phyloP scores from a whole-genome alignment of 129 eudicot species.

The Kitagawia praeruptora region DNA sequence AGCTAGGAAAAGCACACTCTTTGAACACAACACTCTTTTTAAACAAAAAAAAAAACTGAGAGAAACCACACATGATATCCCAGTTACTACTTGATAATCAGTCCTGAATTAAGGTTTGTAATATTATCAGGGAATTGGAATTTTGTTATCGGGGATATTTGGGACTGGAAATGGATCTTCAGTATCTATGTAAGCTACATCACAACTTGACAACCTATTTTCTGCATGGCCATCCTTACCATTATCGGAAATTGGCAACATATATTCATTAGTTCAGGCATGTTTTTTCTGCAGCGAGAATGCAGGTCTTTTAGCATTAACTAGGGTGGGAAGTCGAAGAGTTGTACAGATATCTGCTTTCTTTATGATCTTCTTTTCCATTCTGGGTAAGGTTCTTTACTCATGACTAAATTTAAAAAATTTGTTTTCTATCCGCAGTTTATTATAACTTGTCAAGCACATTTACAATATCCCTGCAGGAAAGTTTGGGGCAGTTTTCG shows the following conservation, averaged over 20 bases:
- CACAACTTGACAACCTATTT: not conserved
- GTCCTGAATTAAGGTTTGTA: not conserved
- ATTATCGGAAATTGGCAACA: not conserved
- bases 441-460: not conserved
- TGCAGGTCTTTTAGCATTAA: constrained; percentile 68
- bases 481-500: constrained; percentile 67
- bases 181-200: constrained; percentile 45
- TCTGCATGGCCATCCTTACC: not conserved
- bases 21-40: no score
- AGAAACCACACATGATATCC: not conserved
- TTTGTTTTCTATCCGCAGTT: not conserved
- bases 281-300: constrained; percentile 39
- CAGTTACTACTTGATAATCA: not conserved
- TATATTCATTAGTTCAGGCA: not conserved
- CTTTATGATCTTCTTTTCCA: constrained; percentile 66
- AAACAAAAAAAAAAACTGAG: not conserved
- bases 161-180: constrained; percentile 57
- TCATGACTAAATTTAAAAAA: no score
- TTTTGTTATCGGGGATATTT: constrained; percentile 47
- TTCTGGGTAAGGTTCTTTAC: constrained; percentile 31
- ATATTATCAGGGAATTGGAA: constrained; percentile 46
- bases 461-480: constrained; percentile 28
- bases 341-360: constrained; percentile 70
- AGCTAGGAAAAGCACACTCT: not conserved
- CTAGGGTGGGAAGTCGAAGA: constrained; percentile 68